Evolutionary conservation across 2,329 filamentous ascomycete genomes (phyloP).

Genomic region (Trichoderma gracile): DNA sequence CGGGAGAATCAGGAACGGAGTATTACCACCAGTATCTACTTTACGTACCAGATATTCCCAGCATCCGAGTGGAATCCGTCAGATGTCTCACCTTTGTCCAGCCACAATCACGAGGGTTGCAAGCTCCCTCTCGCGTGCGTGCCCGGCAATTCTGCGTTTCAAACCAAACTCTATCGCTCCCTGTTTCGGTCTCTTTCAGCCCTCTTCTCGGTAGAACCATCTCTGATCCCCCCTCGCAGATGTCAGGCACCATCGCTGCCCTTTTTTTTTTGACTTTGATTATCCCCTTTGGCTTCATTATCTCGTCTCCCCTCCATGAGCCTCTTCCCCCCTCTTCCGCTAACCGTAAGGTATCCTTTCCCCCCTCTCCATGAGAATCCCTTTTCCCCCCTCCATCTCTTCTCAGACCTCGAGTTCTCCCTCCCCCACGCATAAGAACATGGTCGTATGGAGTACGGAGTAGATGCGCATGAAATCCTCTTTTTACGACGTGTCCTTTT

Average conservation of each 20-base stretch:
- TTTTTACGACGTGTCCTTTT: constrained; percentile 4
- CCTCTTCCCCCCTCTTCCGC: not conserved
- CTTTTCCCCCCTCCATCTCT: not conserved
- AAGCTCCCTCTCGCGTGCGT: not conserved
- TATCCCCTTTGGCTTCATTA: not conserved
- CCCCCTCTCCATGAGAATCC: constrained; percentile 2
- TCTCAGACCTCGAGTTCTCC: not conserved
- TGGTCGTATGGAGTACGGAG: no score
- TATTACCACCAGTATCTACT: no score
- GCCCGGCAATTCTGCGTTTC: not conserved
- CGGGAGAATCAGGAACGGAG: constrained; percentile 14
- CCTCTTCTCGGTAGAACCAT: no score
- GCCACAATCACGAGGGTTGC: not conserved
- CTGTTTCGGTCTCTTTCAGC: no score
- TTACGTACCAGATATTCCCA: no score
- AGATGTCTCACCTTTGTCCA: constrained; percentile 1
- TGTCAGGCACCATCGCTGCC: constrained; percentile 1
- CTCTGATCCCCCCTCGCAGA: not conserved
- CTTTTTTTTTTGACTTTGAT: constrained; percentile 21
- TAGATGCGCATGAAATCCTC: not conserved
- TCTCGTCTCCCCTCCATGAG: not conserved
- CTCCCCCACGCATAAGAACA: constrained; percentile 9
- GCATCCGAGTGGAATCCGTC: not conserved
- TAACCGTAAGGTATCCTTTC: not conserved
- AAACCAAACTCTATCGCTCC: constrained; percentile 20